Conservation (phyloP, 176 grass and related monocot species). For the Oropetium thomaeum region DNA sequence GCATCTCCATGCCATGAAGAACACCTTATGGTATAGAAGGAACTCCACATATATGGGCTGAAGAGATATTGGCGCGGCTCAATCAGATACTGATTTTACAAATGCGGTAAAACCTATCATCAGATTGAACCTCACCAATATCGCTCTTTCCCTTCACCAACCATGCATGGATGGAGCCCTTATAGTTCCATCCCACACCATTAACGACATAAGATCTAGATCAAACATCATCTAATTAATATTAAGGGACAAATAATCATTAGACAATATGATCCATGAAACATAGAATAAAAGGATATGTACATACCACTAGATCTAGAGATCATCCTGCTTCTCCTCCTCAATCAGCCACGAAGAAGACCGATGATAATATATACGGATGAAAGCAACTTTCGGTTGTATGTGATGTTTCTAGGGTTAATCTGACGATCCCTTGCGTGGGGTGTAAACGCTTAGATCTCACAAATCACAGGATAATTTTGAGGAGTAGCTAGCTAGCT, state of each 20-base stretch:
- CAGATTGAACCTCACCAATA: constrained; percentile 99
- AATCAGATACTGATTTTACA: constrained; percentile 72
- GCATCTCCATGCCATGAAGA: not conserved
- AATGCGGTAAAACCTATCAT: constrained; percentile 36
- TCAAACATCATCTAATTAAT: not conserved
- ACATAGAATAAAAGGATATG: not conserved
- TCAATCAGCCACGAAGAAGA: not conserved
- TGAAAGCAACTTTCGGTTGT: not conserved
- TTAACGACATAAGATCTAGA: not conserved
- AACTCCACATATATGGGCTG: not conserved
- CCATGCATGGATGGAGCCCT: not conserved
- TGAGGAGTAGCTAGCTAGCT: not conserved
- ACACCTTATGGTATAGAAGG: not conserved
- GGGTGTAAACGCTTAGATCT: constrained; percentile 18
- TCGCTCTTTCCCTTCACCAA: constrained; percentile 55
- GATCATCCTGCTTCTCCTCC: not conserved
- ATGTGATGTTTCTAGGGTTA: not conserved
- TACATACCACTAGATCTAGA: constrained; percentile 17
- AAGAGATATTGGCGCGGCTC: constrained; percentile 99
- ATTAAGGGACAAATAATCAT: not conserved
- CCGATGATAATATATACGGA: not conserved
- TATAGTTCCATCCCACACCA: not conserved
- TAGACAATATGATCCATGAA: not conserved
- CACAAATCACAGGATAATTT: not conserved
- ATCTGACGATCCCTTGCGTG: not conserved